Percentiles rank a stretch among this genome's conserved stretches.
These are phyloP conservation scores for Plectosphaerella plurivora DNA, from an alignment of 2,329 filamentous ascomycete species.

Conservation along the genomic window DNA sequence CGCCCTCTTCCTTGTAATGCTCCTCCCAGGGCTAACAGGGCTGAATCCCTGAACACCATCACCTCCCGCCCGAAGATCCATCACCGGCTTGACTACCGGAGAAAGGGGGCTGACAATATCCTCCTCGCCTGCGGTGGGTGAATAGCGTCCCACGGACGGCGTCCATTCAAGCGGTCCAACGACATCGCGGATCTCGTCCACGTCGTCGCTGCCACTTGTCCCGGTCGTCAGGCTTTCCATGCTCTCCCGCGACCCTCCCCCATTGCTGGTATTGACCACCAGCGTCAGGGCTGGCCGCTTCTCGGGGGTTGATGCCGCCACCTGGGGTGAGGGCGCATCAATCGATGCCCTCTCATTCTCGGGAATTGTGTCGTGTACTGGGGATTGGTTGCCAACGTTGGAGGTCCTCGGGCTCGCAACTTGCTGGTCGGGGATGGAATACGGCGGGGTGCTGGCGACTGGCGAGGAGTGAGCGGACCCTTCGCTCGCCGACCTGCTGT, in stretches of 20 bases:
- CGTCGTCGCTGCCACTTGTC: slow-evolving; percentile 13
- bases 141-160: background rate
- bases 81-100: background rate
- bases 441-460: background rate
- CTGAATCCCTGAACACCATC: background rate
- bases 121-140: slow-evolving; percentile 5
- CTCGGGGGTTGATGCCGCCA: background rate
- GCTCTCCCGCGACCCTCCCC: background rate
- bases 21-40: background rate
- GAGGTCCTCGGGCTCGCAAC: background rate
- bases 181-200: slow-evolving; percentile 8
- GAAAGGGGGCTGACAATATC: slow-evolving; percentile 15
- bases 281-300: background rate
- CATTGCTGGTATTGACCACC: slow-evolving; percentile 5
- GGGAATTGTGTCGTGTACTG: background rate
- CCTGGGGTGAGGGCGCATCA: background rate
- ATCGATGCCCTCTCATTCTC: background rate
- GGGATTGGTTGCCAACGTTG: background rate
- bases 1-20: slow-evolving; percentile 8
- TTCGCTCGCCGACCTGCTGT: slow-evolving; percentile 1
- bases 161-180: slow-evolving; percentile 13
- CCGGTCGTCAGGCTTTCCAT: background rate
- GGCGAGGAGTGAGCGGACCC: slow-evolving; percentile 1
- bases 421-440: background rate
- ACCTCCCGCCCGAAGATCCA: background rate